These are phyloP conservation scores for Colletotrichum chlorophyti DNA, from an alignment of 2,329 filamentous ascomycete species.

Conservation along the genomic window DNA sequence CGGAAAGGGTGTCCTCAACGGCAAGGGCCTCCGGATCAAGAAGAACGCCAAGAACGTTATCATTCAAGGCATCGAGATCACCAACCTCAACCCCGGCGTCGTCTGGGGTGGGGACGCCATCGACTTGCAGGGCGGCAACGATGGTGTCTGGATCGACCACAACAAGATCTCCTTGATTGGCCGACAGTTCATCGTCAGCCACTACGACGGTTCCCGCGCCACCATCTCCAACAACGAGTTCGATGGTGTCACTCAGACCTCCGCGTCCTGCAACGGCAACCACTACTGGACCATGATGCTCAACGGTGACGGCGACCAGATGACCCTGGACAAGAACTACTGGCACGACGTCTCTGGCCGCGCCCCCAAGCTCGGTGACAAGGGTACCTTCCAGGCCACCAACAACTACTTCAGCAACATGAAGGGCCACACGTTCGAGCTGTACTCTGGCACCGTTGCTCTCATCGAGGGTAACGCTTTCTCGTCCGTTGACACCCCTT, in stretches of 20 bases:
- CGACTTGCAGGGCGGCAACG: conserved; percentile 31
- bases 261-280: conserved; percentile 38
- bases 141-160: conserved; percentile 43
- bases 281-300: conserved; percentile 43
- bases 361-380: conserved; percentile 39
- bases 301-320: conserved; percentile 37
- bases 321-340: conserved; percentile 44
- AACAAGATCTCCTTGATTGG: conserved; percentile 48
- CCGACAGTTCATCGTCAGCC: conserved; percentile 46
- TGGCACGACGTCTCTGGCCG: conserved; percentile 37
- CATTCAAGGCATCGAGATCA: conserved; percentile 56
- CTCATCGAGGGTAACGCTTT: conserved; percentile 38
- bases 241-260: conserved; percentile 42
- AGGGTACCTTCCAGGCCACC: conserved; percentile 33
- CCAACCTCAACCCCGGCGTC: conserved; percentile 47
- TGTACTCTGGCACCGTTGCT: conserved; percentile 41
- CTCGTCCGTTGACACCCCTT: conserved; percentile 32
- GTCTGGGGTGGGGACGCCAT: conserved; percentile 48
- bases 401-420: conserved; percentile 39
- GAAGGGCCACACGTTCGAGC: conserved; percentile 57
- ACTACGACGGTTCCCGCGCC: conserved; percentile 40
- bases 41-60: conserved; percentile 55
- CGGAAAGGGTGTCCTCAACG: conserved; percentile 36
- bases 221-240: conserved; percentile 48
- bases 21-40: conserved; percentile 52